Evolutionary conservation across 257 asterid genomes (phyloP), one percentile per base, ranked within the genome.

Genomic region (Petrea volubilis): DNA sequence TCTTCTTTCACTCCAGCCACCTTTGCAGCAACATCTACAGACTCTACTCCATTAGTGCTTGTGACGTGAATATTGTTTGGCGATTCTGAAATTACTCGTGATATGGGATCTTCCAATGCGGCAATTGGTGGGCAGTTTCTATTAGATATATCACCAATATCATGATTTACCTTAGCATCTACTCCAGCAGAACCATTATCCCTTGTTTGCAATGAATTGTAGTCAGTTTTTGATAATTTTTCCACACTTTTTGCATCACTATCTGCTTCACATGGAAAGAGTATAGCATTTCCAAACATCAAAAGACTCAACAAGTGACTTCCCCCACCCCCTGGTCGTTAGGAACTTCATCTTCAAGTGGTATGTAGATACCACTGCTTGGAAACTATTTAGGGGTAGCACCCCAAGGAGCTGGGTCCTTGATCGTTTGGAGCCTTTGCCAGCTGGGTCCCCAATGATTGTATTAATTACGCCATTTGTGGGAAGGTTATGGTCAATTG

Each of bases 201-300:
- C 44, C 70, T 43, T 57, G 55, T 59, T 55, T 69, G 77, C 68
- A 52, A n/a, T 33, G 69, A 21, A 57, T 28, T 7, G 25, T 76
- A 24, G 20, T 81, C 72, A 13, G 65, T 38, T 70, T 59, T 62
- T 2, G 77, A 52, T 51, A 55, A 28, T 52, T 53, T 67, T 33
- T 75, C 71, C 33, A 60, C 52, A 23, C 55, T 60, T 64, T 44
- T 74, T 68, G 71, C 78, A 52, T 59, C 72, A 52, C 50, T 23
- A 36, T n/a, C 79, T 36, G 18, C 64, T 46, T 64, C 77, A 64
- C 51, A 23, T 34, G 78, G 71, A 74, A n/a, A n/a, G n/a, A n/a
- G n/a, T n/a, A n/a, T n/a, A n/a, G n/a, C n/a, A n/a, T n/a, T n/a
- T n/a, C n/a, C n/a, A n/a, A n/a, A n/a, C n/a, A n/a, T n/a, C n/a